Percentiles rank a stretch among this genome's conserved stretches.
Conservation (phyloP, 2,329 filamentous ascomycete genomes). For the Penicillium polonicum region DNA sequence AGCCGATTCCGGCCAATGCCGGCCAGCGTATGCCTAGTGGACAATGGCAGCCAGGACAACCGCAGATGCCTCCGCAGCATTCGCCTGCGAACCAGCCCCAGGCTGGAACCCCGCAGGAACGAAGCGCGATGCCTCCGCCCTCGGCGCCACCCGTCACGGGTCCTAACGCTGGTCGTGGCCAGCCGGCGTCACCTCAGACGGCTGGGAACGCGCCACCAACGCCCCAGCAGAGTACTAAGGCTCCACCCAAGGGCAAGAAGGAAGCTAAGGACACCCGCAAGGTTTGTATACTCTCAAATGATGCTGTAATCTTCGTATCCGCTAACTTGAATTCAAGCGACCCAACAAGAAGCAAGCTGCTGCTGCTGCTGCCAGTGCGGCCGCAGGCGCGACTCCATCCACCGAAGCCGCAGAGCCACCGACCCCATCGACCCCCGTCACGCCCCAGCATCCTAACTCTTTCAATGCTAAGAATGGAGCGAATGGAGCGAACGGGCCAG, state of each 20-base stretch:
- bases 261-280: constrained; percentile 54
- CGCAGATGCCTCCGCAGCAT: constrained; percentile 50
- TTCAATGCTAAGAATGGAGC: constrained; percentile 43
- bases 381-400: constrained; percentile 44
- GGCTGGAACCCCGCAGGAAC: constrained; percentile 57
- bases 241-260: constrained; percentile 60
- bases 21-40: constrained; percentile 42
- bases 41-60: constrained; percentile 44
- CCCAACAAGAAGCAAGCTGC: constrained; percentile 45
- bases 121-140: constrained; percentile 53
- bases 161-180: constrained; percentile 41
- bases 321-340: constrained; percentile 34
- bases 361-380: constrained; percentile 38
- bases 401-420: constrained; percentile 49
- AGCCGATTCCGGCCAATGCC: constrained; percentile 44
- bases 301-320: not conserved
- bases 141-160: constrained; percentile 44
- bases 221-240: constrained; percentile 59
- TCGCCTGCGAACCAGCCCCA: constrained; percentile 46
- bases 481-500: constrained; percentile 40
- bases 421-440: constrained; percentile 51
- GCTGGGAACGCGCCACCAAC: constrained; percentile 56
- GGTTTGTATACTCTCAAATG: constrained; percentile 37
- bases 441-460: constrained; percentile 47
- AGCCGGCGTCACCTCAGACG: constrained; percentile 47